Evolutionary conservation across 2,329 filamentous ascomycete genomes (phyloP).

Genomic region (Aureobasidium leucospermi): DNA sequence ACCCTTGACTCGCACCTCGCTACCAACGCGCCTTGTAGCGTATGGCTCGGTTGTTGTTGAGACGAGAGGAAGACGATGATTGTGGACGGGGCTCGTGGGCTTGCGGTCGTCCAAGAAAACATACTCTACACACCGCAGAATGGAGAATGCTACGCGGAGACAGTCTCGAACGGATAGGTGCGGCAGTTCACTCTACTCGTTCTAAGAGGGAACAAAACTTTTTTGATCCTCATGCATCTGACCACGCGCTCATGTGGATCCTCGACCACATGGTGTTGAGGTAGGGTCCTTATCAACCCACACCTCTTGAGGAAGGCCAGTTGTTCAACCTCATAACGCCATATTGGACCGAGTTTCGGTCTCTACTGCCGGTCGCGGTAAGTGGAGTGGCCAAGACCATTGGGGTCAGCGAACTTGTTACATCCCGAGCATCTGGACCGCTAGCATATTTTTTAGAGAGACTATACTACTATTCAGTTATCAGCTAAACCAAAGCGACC

Average conservation of each 20-base stretch:
- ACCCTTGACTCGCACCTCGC: slow-evolving; percentile 3
- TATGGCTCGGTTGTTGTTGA: background rate
- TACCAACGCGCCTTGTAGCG: background rate
- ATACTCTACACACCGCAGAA: background rate
- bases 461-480: background rate
- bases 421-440: slow-evolving; percentile 7
- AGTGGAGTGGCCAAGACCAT: background rate
- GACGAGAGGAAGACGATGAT: background rate
- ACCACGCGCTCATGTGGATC: background rate
- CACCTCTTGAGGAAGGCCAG: background rate
- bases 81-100: background rate
- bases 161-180: background rate
- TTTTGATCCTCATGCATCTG: background rate
- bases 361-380: background rate
- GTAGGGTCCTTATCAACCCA: background rate
- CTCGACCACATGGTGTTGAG: background rate
- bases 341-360: slow-evolving; percentile 9
- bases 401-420: background rate
- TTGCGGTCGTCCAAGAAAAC: background rate
- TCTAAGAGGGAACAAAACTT: background rate
- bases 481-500: background rate
- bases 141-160: background rate
- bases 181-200: background rate
- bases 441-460: background rate
- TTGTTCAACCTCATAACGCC: background rate